Conservation (phyloP, 306 rosid species). For the Medicago ruthenica region DNA sequence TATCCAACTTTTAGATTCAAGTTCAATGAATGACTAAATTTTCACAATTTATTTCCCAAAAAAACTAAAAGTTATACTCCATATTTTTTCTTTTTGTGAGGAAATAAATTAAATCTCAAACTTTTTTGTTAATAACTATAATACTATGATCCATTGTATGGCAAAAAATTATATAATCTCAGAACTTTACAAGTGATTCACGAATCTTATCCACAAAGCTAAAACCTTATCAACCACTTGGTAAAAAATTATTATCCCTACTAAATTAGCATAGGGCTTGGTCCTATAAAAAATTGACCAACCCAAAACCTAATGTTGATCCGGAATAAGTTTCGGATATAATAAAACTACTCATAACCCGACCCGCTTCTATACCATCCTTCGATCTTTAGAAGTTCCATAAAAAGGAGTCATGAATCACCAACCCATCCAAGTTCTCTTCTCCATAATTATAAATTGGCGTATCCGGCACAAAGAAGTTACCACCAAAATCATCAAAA, state of each 20-base stretch:
- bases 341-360: constrained; percentile 40
- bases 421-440: constrained; percentile 55
- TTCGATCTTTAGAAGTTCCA: constrained; percentile 63
- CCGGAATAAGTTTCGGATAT: constrained; percentile 21
- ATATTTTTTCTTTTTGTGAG: too few species aligned
- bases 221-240: neutral
- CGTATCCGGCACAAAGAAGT: constrained; percentile 46
- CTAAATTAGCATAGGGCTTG: neutral
- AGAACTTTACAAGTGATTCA: neutral
- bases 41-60: too few species aligned
- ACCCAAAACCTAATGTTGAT: constrained; percentile 22
- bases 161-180: neutral
- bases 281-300: constrained; percentile 48
- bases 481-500: constrained; percentile 44
- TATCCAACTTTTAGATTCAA: too few species aligned
- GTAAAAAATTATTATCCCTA: neutral
- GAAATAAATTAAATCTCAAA: too few species aligned
- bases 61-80: too few species aligned
- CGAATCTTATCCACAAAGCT: neutral
- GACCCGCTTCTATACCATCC: constrained; percentile 10
- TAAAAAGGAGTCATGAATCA: constrained; percentile 55
- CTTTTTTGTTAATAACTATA: neutral
- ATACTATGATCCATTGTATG: neutral
- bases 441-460: constrained; percentile 52
- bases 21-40: too few species aligned